Evolutionary conservation across 768 basidiomycete genomes (phyloP).

Genomic region (Leccinum uliginosum): DNA sequence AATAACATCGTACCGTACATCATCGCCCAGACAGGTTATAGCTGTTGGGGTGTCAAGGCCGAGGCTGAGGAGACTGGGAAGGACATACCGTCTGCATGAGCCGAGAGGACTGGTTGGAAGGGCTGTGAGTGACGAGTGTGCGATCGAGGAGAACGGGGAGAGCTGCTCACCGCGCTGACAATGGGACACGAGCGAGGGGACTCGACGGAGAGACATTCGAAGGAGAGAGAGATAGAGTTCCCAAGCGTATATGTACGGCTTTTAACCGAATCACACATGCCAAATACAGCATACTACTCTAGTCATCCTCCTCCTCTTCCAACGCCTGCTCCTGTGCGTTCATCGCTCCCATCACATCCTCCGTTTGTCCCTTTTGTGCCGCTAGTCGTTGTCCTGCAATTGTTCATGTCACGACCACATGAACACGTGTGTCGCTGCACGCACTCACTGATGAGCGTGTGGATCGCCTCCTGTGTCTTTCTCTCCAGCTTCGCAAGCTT

Average conservation of each 20-base stretch:
- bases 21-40: slow-evolving; percentile 59
- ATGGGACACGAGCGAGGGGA: slow-evolving; percentile 61
- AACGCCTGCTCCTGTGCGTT: slow-evolving; percentile 64
- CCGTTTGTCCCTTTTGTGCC: slow-evolving; percentile 72
- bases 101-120: slow-evolving; percentile 45
- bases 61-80: neutral
- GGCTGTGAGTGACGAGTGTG: slow-evolving; percentile 7
- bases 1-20: slow-evolving; percentile 57
- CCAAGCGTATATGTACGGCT: slow-evolving; percentile 4
- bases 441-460: slow-evolving; percentile 83
- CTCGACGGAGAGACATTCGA: slow-evolving; percentile 36
- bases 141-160: neutral
- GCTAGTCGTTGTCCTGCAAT: slow-evolving; percentile 74
- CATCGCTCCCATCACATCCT: slow-evolving; percentile 82
- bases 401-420: slow-evolving; percentile 5
- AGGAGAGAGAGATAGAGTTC: neutral
- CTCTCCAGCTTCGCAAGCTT: slow-evolving; percentile 85
- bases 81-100: slow-evolving; percentile 58
- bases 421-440: neutral
- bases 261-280: slow-evolving; percentile 16
- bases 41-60: slow-evolving; percentile 35
- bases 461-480: slow-evolving; percentile 88
- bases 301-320: slow-evolving; percentile 32
- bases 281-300: slow-evolving; percentile 11
- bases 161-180: slow-evolving; percentile 65